Evolutionary conservation across 2,329 filamentous ascomycete genomes (phyloP), one percentile per base, ranked within the genome.

Genomic region (Colletotrichum sp.): DNA sequence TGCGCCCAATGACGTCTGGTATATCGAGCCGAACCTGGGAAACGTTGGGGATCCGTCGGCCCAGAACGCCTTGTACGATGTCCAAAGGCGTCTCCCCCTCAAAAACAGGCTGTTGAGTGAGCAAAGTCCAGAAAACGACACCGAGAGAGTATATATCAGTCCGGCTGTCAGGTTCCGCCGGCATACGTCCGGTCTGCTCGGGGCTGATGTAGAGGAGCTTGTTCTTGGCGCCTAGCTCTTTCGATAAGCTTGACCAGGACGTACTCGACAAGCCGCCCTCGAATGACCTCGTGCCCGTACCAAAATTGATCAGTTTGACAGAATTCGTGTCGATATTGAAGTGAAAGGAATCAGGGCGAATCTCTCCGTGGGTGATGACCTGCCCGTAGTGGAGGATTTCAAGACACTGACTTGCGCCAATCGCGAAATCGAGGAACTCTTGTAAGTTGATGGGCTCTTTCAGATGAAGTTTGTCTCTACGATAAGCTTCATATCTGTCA

Each of bases 71-170:
- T 82, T 98, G 96, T 78, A 99, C 95, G 60, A 98, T 95, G 80
- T 98, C 96, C 75, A 98, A 91, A 1, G 96, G 95, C 1, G 92
- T 93, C 15, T 92, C 90, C 12, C 95, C 96, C 44, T 94, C 93
- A 79, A 97, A 98, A 0, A 95, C 94, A 5, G 94, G 91, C 80
- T 93, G 91, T 32, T 96, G 95, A 3, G 95, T 95, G 62, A 98
- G 87, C 81, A 98, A 91, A 10, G 92, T 95, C 94, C 95, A 98
- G 83, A 98, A 96, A 2, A 98, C 85, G 52, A 98, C 93, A 6
- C 96, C 96, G 1, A 98, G 87, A 1, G 95, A 96, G 86, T 98
- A 98, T 36, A 98, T 98, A 84, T 99, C 96, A 18, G 96, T 98
- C 55, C 96, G 92, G 59, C 92, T 95, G 84, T 98, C 96, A 2